Conservation (phyloP, 1,284 basidiomycete species). For the Leccinum fuscescens region DNA sequence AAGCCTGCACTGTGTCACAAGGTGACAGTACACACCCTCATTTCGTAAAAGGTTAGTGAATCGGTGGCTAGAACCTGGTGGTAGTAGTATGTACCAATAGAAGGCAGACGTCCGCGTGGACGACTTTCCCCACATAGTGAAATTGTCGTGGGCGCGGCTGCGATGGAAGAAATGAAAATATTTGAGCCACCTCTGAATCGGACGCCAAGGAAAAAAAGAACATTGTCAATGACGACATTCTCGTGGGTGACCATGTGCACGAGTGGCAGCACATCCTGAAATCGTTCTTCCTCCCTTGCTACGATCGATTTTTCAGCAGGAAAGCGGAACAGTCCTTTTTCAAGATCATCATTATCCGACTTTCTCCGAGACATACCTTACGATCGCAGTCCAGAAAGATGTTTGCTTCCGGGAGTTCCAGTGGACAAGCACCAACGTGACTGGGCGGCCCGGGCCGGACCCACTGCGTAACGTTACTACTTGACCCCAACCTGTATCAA, state of each 20-base stretch:
- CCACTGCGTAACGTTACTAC: background rate
- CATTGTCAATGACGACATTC: background rate
- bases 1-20: background rate
- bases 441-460: background rate
- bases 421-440: background rate
- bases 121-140: background rate
- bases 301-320: background rate
- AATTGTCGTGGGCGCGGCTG: background rate
- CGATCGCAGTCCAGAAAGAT: background rate
- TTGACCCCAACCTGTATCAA: background rate
- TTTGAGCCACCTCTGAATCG: background rate
- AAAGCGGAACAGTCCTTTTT: too few relatives aligned
- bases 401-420: background rate
- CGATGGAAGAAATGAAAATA: background rate
- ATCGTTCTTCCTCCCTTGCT: background rate
- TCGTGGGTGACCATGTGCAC: background rate
- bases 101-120: background rate
- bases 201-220: background rate
- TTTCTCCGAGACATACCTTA: background rate
- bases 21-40: background rate
- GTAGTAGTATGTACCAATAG: too few relatives aligned
- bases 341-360: background rate
- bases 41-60: background rate
- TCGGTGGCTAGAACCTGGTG: background rate
- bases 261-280: background rate